Conservation (phyloP, 371 early-diverging fungal genomes). For the Mucor plumbeus region DNA sequence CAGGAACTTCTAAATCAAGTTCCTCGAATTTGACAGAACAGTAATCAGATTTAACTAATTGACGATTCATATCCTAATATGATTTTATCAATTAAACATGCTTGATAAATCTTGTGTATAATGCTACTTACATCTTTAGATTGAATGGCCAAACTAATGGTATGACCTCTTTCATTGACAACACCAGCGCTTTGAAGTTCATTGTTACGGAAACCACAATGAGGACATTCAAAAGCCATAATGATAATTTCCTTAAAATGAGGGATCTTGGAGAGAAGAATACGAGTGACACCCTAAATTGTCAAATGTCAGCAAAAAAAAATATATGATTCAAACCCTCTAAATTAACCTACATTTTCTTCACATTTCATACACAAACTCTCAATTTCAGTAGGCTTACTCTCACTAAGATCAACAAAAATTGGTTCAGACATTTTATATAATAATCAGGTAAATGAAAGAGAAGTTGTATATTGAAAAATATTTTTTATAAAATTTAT, state of each 20-base stretch:
- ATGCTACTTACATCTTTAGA: slow-evolving; percentile 53
- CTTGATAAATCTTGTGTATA: neutral
- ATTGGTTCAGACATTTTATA: slow-evolving; percentile 54
- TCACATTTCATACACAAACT: slow-evolving; percentile 91
- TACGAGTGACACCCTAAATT: slow-evolving; percentile 78
- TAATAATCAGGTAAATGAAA: neutral
- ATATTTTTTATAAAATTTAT: slow-evolving; percentile 8
- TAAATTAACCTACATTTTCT: slow-evolving; percentile 66
- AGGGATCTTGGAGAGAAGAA: slow-evolving; percentile 91
- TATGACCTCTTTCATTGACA: slow-evolving; percentile 81
- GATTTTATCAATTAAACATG: neutral
- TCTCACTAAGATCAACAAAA: slow-evolving; percentile 74
- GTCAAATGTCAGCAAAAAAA: neutral
- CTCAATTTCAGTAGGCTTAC: slow-evolving; percentile 83
- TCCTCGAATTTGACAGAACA: slow-evolving; percentile 83
- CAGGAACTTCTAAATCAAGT: slow-evolving; percentile 90
- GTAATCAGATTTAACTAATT: slow-evolving; percentile 88
- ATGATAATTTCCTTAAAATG: slow-evolving; percentile 93
- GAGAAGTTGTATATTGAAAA: slow-evolving; percentile 1
- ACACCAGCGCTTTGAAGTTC: slow-evolving; percentile 89
- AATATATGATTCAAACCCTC: neutral
- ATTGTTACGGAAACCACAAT: slow-evolving; percentile 90
- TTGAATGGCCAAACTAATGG: slow-evolving; percentile 64
- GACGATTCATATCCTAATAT: slow-evolving; percentile 82
- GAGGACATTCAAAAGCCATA: slow-evolving; percentile 94